These are phyloP conservation scores for Centella asiatica DNA, from an alignment of 129 eudicot genomes.

Conservation along the genomic window DNA sequence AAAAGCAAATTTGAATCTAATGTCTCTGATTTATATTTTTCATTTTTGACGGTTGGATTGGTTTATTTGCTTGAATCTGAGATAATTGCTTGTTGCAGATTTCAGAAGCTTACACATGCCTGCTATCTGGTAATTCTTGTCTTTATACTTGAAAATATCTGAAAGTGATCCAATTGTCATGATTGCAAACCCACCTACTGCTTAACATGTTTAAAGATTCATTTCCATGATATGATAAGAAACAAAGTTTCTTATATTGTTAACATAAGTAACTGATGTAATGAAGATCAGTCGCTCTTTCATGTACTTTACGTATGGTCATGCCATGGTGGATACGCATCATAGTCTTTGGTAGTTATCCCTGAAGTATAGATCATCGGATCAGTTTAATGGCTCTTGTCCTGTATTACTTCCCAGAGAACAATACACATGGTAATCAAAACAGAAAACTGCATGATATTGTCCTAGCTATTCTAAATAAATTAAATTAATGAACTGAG, in stretches of 20 bases:
- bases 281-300: no score
- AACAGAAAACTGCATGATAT: no score
- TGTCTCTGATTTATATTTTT: background rate
- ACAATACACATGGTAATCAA: no score
- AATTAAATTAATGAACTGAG: no score
- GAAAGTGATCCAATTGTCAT: background rate
- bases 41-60: background rate
- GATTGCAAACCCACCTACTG: background rate
- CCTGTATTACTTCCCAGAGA: no score
- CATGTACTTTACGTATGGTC: no score
- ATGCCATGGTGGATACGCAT: no score
- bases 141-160: background rate
- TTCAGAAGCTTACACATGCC: conserved; percentile 71
- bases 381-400: no score
- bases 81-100: conserved; percentile 35
- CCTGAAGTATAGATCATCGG: no score
- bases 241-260: background rate
- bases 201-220: background rate
- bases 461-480: no score
- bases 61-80: background rate
- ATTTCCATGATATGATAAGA: background rate
- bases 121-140: conserved; percentile 44
- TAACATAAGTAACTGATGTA: background rate
- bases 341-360: no score
- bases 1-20: background rate